Percentiles rank a stretch among this genome's conserved stretches.
phyloP scores from a whole-genome alignment of 2,329 filamentous ascomycete species.

The Hypoxylon sp. region DNA sequence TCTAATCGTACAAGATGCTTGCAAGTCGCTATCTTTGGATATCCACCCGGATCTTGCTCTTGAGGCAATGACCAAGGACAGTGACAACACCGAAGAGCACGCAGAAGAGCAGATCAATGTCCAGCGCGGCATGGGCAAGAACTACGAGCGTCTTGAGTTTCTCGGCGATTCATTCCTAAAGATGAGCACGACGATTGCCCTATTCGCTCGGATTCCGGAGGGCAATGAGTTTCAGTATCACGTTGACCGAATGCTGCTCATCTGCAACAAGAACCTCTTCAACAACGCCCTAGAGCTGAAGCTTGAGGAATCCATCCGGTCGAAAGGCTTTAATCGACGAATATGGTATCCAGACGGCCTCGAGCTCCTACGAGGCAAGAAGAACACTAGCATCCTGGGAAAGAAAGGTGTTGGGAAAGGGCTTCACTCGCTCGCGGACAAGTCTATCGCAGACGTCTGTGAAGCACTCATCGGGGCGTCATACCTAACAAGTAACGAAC shows the following conservation, averaged over 20 bases:
- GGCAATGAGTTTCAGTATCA: slow-evolving; percentile 88
- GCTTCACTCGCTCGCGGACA: slow-evolving; percentile 79
- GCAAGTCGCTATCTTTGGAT: slow-evolving; percentile 67
- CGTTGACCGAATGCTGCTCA: slow-evolving; percentile 85
- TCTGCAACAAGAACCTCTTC: slow-evolving; percentile 92
- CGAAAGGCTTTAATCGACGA: slow-evolving; percentile 80
- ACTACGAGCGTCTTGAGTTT: slow-evolving; percentile 95
- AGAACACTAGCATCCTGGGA: slow-evolving; percentile 64
- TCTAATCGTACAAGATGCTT: slow-evolving; percentile 81
- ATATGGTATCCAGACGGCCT: slow-evolving; percentile 89
- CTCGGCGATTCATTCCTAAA: slow-evolving; percentile 94
- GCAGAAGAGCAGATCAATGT: slow-evolving; percentile 73
- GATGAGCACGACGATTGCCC: slow-evolving; percentile 89
- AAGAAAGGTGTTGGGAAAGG: slow-evolving; percentile 61
- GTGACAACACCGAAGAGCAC: slow-evolving; percentile 81
- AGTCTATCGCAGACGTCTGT: slow-evolving; percentile 92
- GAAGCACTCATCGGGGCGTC: slow-evolving; percentile 94
- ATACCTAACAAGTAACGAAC: slow-evolving; percentile 58
- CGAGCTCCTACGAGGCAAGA: slow-evolving; percentile 76
- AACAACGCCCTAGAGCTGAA: slow-evolving; percentile 74
- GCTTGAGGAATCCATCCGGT: slow-evolving; percentile 79
- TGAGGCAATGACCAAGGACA: slow-evolving; percentile 92
- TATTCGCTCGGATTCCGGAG: slow-evolving; percentile 79
- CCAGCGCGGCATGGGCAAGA: slow-evolving; percentile 86
- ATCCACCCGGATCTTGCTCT: slow-evolving; percentile 76